Conservation (phyloP, 2,329 filamentous ascomycete genomes). For the Ophiostoma sp. region DNA sequence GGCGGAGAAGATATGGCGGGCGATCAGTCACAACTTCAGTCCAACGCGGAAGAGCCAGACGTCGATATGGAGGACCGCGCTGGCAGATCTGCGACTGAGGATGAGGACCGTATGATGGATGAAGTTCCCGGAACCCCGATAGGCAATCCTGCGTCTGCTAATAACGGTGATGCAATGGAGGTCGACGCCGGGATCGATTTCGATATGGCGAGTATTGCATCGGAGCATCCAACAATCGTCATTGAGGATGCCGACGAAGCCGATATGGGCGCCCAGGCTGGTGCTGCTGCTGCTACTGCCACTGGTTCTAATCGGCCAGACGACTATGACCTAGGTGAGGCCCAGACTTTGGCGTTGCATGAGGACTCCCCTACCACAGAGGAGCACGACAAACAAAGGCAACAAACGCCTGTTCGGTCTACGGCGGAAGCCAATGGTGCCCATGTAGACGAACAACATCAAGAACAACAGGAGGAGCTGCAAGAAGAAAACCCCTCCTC, state of each 20-base stretch:
- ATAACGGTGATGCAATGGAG: constrained; percentile 23
- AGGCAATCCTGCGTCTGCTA: not conserved
- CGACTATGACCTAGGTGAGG: not conserved
- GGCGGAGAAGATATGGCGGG: constrained; percentile 5
- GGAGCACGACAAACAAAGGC: not conserved
- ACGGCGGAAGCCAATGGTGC: too few relatives aligned
- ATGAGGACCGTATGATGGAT: constrained; percentile 17
- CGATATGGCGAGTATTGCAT: constrained; percentile 23
- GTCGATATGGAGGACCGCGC: constrained; percentile 4
- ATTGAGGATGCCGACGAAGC: not conserved
- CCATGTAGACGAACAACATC: not conserved
- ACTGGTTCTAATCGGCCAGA: not conserved
- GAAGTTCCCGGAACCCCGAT: not conserved
- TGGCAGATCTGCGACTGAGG: not conserved
- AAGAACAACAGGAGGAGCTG: not conserved
- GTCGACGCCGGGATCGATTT: constrained; percentile 22
- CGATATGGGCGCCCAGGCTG: too few relatives aligned
- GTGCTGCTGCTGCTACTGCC: too few relatives aligned
- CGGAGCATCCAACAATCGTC: constrained; percentile 12
- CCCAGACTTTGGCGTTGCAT: not conserved
- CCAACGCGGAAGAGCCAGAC: too few relatives aligned
- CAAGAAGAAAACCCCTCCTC: not conserved
- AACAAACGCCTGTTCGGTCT: not conserved
- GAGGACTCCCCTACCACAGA: not conserved
- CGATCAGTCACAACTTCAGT: too few relatives aligned